Percentiles rank a stretch among this genome's conserved stretches.
phyloP scores from a whole-genome alignment of 495 filamentous ascomycete genomes.

The Cudoniella acicularis region DNA sequence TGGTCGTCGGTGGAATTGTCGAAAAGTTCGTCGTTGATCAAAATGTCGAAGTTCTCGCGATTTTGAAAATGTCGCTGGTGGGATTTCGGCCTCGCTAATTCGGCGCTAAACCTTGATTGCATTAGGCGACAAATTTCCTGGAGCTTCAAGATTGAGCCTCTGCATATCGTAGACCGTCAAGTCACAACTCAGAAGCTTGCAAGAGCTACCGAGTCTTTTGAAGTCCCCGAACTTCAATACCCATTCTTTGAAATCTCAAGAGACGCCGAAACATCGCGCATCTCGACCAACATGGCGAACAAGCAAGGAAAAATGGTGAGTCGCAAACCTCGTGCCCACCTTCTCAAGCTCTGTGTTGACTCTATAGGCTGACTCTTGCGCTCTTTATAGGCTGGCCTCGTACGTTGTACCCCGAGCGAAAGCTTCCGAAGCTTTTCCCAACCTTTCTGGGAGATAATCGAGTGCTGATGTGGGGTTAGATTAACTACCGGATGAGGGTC shows the following conservation, averaged over 20 bases:
- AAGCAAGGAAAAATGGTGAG: constrained; percentile 99
- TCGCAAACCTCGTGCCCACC: constrained; percentile 33
- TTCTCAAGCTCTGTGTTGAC: constrained; percentile 53
- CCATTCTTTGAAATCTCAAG: constrained; percentile 51
- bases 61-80: constrained; percentile 9
- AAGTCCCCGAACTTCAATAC: constrained; percentile 31
- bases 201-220: constrained; percentile 35
- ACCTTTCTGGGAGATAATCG: not conserved
- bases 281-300: constrained; percentile 72
- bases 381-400: constrained; percentile 81
- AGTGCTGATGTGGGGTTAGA: constrained; percentile 54
- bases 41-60: constrained; percentile 5
- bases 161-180: constrained; percentile 19
- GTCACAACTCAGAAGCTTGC: constrained; percentile 23
- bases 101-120: not conserved
- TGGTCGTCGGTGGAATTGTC: constrained; percentile 23
- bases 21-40: constrained; percentile 18
- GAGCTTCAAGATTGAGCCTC: constrained; percentile 31
- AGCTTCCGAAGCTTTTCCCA: constrained; percentile 18
- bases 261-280: constrained; percentile 68
- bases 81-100: constrained; percentile 4
- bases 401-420: constrained; percentile 50
- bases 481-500: constrained; percentile 98
- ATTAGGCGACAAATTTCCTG: constrained; percentile 8
- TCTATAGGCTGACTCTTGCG: constrained; percentile 62